A percentile compares a stretch with the other conserved stretches of the same genome.
phyloP scores from a whole-genome alignment of 2,329 filamentous ascomycete species.

The Talaromyces islandicus region DNA sequence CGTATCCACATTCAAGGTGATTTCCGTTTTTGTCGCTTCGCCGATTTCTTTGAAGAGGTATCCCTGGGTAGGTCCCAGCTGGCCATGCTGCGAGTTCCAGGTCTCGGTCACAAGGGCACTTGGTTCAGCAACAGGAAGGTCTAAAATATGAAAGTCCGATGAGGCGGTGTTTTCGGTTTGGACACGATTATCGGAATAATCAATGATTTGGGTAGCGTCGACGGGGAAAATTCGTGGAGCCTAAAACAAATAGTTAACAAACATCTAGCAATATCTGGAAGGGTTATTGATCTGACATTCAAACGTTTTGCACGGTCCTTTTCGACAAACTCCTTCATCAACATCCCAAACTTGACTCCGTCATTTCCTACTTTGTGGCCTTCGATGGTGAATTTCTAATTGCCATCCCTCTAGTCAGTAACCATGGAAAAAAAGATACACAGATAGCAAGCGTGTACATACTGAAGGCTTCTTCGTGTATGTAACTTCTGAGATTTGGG shows the following conservation, averaged over 20 bases:
- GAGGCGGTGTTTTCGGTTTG: not conserved
- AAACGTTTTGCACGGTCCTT: not conserved
- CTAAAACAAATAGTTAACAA: not conserved
- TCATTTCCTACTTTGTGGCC: not conserved
- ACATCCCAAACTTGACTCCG: not conserved
- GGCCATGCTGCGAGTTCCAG: constrained; percentile 6
- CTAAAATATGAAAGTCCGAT: not conserved
- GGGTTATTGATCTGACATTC: not conserved
- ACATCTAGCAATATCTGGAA: not conserved
- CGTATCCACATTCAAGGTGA: constrained; percentile 16
- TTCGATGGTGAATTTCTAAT: not conserved
- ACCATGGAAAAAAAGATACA: not conserved
- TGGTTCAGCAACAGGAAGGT: not conserved
- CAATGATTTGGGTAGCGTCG: not conserved
- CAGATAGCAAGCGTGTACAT: not conserved
- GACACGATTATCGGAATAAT: not conserved
- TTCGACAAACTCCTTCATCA: not conserved
- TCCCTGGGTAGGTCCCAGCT: constrained; percentile 17
- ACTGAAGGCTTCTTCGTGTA: not conserved
- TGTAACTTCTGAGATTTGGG: not conserved
- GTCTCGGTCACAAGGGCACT: not conserved
- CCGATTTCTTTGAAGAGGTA: constrained; percentile 18
- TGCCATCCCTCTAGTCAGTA: not conserved
- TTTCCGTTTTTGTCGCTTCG: constrained; percentile 20
- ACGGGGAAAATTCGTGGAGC: not conserved